These are phyloP conservation scores for Lupinus albus DNA, from an alignment of 306 rosid species.

Conservation along the genomic window DNA sequence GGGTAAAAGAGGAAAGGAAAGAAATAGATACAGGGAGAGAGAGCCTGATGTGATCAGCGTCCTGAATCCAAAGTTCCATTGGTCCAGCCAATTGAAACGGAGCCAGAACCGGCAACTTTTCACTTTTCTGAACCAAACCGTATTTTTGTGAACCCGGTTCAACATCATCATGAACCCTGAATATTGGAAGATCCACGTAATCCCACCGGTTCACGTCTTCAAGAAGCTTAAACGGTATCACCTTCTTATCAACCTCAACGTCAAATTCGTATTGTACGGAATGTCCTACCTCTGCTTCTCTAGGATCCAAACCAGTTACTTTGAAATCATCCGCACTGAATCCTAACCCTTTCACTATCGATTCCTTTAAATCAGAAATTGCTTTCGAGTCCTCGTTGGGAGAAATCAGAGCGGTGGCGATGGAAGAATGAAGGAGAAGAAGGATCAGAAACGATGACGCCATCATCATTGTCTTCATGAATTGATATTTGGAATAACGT, in stretches of 20 bases:
- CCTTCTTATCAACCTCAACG: constrained; percentile 69
- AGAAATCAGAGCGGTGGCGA: constrained; percentile 46
- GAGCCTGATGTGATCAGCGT: constrained; percentile 78
- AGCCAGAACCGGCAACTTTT: constrained; percentile 69
- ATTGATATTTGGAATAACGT: too few species aligned
- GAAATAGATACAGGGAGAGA: constrained; percentile 23
- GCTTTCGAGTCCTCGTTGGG: constrained; percentile 61
- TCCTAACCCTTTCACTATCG: constrained; percentile 78
- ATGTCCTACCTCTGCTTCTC: constrained; percentile 81
- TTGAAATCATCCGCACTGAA: constrained; percentile 62
- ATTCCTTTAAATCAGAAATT: constrained; percentile 78
- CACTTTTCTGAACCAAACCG: constrained; percentile 49
- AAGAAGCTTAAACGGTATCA: constrained; percentile 79
- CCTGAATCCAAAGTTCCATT: constrained; percentile 96
- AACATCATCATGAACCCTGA: constrained; percentile 51
- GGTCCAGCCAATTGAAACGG: constrained; percentile 98
- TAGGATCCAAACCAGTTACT: constrained; percentile 73
- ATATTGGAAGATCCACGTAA: constrained; percentile 82
- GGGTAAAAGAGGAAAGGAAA: too few species aligned
- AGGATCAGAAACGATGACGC: constrained; percentile 7
- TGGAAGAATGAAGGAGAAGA: constrained; percentile 34
- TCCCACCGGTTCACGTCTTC: constrained; percentile 86
- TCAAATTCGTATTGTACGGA: constrained; percentile 87
- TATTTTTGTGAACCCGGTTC: constrained; percentile 29
- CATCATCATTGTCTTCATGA: not conserved